Conservation (phyloP, 129 eudicot species). For the Artemisia annua region DNA sequence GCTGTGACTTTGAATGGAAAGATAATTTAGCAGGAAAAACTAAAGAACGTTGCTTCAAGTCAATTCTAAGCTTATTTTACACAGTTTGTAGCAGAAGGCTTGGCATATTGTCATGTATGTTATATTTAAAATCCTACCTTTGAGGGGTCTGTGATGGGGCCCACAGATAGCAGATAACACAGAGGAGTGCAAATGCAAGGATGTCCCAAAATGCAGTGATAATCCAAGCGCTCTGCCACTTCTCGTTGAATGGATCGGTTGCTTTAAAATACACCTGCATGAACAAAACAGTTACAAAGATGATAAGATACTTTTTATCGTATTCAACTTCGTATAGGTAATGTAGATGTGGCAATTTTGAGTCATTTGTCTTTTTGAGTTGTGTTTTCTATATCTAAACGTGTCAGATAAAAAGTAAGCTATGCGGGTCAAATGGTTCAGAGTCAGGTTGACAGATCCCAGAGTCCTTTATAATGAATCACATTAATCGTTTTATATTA, state of each 20-base stretch:
- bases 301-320: neutral
- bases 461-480: too few relatives aligned
- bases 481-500: too few relatives aligned
- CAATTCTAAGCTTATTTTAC: neutral
- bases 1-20: neutral
- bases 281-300: constrained; percentile 20
- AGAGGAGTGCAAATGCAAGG: constrained; percentile 81
- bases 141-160: constrained; percentile 96
- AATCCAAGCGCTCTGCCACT: constrained; percentile 98
- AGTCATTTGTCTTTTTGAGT: too few relatives aligned
- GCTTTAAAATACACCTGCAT: constrained; percentile 91
- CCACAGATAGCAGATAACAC: constrained; percentile 96
- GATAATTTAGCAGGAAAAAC: neutral
- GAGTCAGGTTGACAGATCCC: too few relatives aligned
- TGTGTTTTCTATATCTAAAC: too few relatives aligned
- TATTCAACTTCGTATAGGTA: neutral
- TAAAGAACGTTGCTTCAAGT: constrained; percentile 1
- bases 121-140: constrained; percentile 46
- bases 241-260: constrained; percentile 98
- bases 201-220: constrained; percentile 99
- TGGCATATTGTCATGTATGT: neutral
- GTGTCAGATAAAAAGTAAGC: too few relatives aligned
- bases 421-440: too few relatives aligned
- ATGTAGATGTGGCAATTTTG: neutral
- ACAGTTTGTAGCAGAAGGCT: constrained; percentile 3